A percentile compares a stretch with the other conserved stretches of the same genome.
These are phyloP conservation scores for Daldinia caldariorum DNA, from an alignment of 495 filamentous ascomycete species.

Conservation along the genomic window DNA sequence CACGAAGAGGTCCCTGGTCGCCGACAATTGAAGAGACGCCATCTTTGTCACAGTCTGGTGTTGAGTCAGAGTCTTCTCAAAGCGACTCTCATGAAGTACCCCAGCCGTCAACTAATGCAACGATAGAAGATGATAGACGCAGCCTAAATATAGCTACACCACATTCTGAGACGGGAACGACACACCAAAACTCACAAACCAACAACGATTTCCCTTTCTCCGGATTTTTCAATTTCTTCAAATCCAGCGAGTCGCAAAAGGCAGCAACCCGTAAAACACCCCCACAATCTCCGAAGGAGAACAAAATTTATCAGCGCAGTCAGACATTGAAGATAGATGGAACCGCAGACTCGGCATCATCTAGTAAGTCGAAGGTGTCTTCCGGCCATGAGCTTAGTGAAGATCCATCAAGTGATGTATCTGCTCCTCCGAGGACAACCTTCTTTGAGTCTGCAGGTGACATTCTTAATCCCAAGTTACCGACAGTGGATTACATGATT, in stretches of 20 bases:
- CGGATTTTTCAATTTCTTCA: constrained; percentile 72
- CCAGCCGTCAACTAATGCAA: constrained; percentile 65
- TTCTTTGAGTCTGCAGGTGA: constrained; percentile 95
- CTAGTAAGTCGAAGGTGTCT: constrained; percentile 53
- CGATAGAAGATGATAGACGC: constrained; percentile 62
- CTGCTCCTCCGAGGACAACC: constrained; percentile 87
- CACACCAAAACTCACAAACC: constrained; percentile 40
- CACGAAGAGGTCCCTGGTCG: constrained; percentile 50
- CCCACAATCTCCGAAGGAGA: constrained; percentile 58
- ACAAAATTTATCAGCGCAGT: constrained; percentile 80
- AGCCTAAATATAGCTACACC: constrained; percentile 53
- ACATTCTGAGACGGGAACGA: constrained; percentile 33
- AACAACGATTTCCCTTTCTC: constrained; percentile 62
- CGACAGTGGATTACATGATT: constrained; percentile 78
- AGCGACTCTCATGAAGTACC: constrained; percentile 62
- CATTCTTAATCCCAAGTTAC: constrained; percentile 88
- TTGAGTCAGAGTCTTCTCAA: constrained; percentile 32
- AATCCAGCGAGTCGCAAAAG: constrained; percentile 51
- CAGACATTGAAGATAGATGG: constrained; percentile 69
- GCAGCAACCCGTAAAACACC: constrained; percentile 42
- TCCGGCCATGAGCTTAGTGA: constrained; percentile 56
- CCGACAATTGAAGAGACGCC: constrained; percentile 43
- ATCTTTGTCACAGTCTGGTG: constrained; percentile 28
- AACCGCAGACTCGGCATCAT: constrained; percentile 46
- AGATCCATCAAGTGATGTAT: constrained; percentile 52